Base-by-base conservation (phyloP, 1,284 basidiomycete genomes). In the Tremellales sp. region DNA sequence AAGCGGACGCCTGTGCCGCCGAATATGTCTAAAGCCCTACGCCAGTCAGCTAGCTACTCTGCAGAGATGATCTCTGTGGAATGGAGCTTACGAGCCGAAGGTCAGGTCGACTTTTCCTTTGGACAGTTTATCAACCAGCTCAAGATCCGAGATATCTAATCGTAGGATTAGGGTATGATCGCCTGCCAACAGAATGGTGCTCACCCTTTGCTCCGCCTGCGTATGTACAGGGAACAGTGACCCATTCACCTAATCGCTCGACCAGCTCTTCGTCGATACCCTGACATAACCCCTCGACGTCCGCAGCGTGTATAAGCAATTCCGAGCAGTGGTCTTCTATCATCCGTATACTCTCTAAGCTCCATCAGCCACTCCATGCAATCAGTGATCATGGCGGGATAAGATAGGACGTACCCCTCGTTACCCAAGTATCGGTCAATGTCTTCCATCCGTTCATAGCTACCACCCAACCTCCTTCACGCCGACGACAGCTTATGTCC, bases 361-460 rank as follows among this genome's bases (percentile, higher is more conserved):
- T 40, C 39, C 11, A 13, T 31, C 15, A 29, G 27, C 21, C 13
- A 6, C 11, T 45, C 43, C 25, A 23, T 29, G 6, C 4, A 26
- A 35, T 15, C 3, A 15, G 10, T 17, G 22, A 5, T 15, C 15
- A 15, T 13, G 13, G 6, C 4, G 5, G 24, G 23, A 27, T 15
- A 35, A 43, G 42, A 22, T 15, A 7, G 11, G 24, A 62, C 74
- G 54, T 49, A 84, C 89, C 86, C 86, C 84, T 77, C 52, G 81
- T 86, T 17, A 99, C 88, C 64, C 88, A 85, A 84, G 91, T 90
- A 64, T 97, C 89, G 0, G 96, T 97, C 47, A 97, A 81, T 50
- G 88, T 86, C 72, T 97, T 93, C 96, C 96, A 99, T 65, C 92
- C 89, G 75, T 98, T 97, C 92, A 96, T 97, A 0, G 96, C 93